A percentile compares a stretch with the other conserved stretches of the same genome.
These are phyloP conservation scores for Sporothrix humicola DNA, from an alignment of 2,329 filamentous ascomycete species.

Conservation along the genomic window DNA sequence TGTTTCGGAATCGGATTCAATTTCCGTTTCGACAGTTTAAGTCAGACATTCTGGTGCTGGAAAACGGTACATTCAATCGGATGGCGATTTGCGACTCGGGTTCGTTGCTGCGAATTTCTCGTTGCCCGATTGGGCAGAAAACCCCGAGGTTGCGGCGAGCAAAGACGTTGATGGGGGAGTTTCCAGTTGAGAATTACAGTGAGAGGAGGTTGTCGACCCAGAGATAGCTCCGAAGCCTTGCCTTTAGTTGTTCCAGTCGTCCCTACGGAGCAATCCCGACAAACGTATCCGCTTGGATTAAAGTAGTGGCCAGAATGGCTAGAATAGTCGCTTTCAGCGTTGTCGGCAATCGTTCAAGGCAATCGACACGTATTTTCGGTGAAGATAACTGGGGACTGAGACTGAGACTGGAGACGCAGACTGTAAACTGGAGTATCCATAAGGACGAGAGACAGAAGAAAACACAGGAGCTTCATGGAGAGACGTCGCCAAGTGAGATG, in stretches of 20 bases:
- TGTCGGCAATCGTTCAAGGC: constrained; percentile 14
- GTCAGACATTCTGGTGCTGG: not conserved
- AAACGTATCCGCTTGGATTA: not conserved
- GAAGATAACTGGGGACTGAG: not conserved
- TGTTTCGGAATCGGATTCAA: constrained; percentile 23
- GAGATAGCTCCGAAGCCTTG: constrained; percentile 26
- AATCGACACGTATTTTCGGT: not conserved
- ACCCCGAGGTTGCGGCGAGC: constrained; percentile 8
- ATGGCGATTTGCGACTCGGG: not conserved
- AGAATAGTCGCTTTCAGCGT: too few relatives aligned
- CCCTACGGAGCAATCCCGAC: not conserved
- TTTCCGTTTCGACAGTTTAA: not conserved
- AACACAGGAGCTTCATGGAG: too few relatives aligned
- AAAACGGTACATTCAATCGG: not conserved
- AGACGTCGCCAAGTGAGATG: too few relatives aligned
- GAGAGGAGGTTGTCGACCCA: not conserved
- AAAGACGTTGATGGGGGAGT: not conserved
- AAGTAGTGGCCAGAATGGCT: not conserved
- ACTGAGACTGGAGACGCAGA: not conserved
- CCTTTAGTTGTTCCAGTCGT: not conserved
- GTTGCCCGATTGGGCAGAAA: constrained; percentile 27
- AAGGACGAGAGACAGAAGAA: not conserved
- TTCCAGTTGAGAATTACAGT: too few relatives aligned
- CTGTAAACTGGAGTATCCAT: too few relatives aligned
- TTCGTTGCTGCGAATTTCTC: not conserved